phyloP scores from a whole-genome alignment of 164 flowering plant species.

The Amborella trichopoda region DNA sequence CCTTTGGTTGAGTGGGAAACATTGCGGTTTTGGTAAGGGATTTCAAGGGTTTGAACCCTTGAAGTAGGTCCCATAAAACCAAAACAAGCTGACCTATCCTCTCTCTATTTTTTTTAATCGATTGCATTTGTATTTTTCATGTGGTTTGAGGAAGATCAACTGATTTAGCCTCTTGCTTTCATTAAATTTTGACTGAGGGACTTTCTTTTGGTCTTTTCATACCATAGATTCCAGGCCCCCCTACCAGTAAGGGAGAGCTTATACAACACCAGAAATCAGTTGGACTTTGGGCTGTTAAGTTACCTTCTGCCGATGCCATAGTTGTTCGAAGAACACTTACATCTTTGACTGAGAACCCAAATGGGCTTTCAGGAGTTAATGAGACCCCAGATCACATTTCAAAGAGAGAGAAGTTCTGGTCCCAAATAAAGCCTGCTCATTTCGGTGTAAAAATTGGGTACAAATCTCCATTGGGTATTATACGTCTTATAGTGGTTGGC shows the following conservation, averaged over 20 bases:
- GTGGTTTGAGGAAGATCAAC: neutral
- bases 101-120: neutral
- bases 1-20: too few species aligned
- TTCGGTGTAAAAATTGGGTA: conserved; percentile 74
- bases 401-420: conserved; percentile 59
- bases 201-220: conserved; percentile 5
- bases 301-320: conserved; percentile 76
- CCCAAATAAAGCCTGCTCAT: conserved; percentile 70
- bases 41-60: too few species aligned
- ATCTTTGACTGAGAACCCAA: conserved; percentile 46
- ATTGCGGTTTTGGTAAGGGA: too few species aligned
- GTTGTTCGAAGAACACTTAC: conserved; percentile 75
- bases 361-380: conserved; percentile 56
- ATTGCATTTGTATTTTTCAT: neutral
- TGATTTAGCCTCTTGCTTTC: too few species aligned
- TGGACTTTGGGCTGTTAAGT: conserved; percentile 74
- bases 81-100: too few species aligned
- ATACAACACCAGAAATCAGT: conserved; percentile 63
- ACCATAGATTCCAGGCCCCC: conserved; percentile 87
- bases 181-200: neutral
- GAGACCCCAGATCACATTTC: conserved; percentile 43
- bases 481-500: conserved; percentile 34
- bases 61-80: too few species aligned
- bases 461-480: conserved; percentile 45
- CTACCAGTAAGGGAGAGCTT: conserved; percentile 46